These are phyloP conservation scores for Xylaria sp. DNA, from an alignment of 2,329 filamentous ascomycete genomes.

Conservation along the genomic window DNA sequence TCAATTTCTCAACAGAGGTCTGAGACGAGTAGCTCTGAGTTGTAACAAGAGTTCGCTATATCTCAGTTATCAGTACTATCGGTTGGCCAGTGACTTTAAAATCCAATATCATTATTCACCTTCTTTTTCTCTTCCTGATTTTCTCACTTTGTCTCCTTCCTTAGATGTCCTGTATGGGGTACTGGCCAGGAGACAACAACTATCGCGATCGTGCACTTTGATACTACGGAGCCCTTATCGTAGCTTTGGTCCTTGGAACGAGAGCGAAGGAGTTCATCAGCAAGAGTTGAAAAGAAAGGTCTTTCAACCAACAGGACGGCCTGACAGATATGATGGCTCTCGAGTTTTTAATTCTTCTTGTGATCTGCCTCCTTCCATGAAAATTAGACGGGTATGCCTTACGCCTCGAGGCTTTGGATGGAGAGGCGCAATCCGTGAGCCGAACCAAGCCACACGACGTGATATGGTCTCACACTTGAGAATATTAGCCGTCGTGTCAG, in stretches of 20 bases:
- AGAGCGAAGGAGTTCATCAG: constrained; percentile 32
- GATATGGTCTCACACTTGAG: constrained; percentile 34
- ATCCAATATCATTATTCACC: no score
- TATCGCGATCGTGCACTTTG: constrained; percentile 35
- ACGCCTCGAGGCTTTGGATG: constrained; percentile 43
- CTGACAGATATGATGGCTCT: constrained; percentile 33
- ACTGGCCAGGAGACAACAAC: constrained; percentile 22
- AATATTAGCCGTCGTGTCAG: constrained; percentile 20
- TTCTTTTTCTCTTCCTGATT: no score
- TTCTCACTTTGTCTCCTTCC: no score
- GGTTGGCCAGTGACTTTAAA: no score
- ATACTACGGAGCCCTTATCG: constrained; percentile 41
- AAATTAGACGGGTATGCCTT: constrained; percentile 39
- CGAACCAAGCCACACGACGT: constrained; percentile 29
- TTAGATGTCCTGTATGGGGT: constrained; percentile 37
- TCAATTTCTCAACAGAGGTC: no score
- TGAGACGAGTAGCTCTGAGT: no score
- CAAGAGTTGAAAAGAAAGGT: constrained; percentile 26
- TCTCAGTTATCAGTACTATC: no score
- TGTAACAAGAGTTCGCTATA: no score
- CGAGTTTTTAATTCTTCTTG: constrained; percentile 36
- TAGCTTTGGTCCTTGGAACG: constrained; percentile 38
- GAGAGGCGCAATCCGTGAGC: constrained; percentile 22
- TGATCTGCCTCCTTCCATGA: constrained; percentile 42
- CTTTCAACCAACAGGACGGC: constrained; percentile 38